Evolutionary conservation across 106 monocot species (phyloP).

Genomic region (Acorus calamus): DNA sequence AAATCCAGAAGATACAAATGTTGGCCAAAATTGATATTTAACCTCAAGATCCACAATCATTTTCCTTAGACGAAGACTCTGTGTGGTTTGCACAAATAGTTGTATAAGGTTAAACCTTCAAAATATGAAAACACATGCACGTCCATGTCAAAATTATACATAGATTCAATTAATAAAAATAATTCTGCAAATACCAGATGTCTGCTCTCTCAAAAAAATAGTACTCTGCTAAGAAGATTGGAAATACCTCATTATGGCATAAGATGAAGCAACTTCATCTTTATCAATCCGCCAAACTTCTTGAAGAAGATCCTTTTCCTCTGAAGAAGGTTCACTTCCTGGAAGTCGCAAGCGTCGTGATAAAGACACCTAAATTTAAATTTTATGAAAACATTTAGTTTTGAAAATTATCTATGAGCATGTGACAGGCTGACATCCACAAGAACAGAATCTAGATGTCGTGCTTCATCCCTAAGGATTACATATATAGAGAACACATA

Average conservation of each 20-base stretch:
- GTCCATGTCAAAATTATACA: background rate
- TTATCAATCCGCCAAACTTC: constrained; percentile 87
- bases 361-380: constrained; percentile 52
- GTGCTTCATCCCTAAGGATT: background rate
- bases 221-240: background rate
- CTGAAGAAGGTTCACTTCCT: constrained; percentile 25
- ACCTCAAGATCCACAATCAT: constrained; percentile 94
- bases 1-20: background rate
- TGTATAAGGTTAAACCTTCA: constrained; percentile 70
- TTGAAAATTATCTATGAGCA: background rate
- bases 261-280: constrained; percentile 75
- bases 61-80: constrained; percentile 54
- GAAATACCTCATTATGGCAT: constrained; percentile 75
- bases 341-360: constrained; percentile 65
- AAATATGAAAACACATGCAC: background rate
- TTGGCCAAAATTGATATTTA: constrained; percentile 1
- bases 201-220: background rate
- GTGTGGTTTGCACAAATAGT: constrained; percentile 49
- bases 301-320: constrained; percentile 22
- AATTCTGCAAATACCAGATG: background rate
- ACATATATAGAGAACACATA: background rate
- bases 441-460: too few species aligned
- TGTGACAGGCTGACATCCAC: too few species aligned
- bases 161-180: background rate
- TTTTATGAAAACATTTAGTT: background rate